Conservation (phyloP, 2,329 filamentous ascomycete species). For the Nemania bipapillata region DNA sequence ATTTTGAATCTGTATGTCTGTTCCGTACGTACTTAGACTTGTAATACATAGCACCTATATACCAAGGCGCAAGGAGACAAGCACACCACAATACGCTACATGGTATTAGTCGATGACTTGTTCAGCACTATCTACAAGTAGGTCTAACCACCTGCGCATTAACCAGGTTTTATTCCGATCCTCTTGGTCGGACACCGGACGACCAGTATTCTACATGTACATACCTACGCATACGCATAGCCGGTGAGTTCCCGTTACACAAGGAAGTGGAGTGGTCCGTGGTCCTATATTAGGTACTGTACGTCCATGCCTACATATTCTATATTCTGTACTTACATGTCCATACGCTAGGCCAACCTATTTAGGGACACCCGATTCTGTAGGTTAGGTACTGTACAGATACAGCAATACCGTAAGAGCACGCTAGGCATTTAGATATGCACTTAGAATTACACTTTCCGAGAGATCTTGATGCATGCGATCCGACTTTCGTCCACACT, state of each 20-base stretch:
- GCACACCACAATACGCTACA: background rate
- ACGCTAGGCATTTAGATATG: too few species aligned
- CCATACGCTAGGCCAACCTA: background rate
- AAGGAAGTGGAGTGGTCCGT: background rate
- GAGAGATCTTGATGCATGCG: background rate
- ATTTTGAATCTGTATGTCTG: too few species aligned
- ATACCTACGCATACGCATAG: background rate
- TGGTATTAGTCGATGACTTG: background rate
- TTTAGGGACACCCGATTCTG: constrained; percentile 1
- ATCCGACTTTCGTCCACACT: background rate
- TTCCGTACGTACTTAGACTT: too few species aligned
- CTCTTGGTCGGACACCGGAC: constrained; percentile 11
- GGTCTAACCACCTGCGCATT: too few species aligned
- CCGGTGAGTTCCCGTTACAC: constrained; percentile 5
- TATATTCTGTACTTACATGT: too few species aligned
- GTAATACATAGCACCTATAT: background rate
- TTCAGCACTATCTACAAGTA: too few species aligned
- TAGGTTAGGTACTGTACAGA: background rate
- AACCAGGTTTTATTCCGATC: too few species aligned
- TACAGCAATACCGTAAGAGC: background rate
- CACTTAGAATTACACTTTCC: background rate
- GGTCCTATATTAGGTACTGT: background rate
- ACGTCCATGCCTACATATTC: background rate
- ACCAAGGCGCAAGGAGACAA: background rate
- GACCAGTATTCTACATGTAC: background rate